Evolutionary conservation across 805 yeast genomes (phyloP).

Genomic region (Candida tallmaniae): DNA sequence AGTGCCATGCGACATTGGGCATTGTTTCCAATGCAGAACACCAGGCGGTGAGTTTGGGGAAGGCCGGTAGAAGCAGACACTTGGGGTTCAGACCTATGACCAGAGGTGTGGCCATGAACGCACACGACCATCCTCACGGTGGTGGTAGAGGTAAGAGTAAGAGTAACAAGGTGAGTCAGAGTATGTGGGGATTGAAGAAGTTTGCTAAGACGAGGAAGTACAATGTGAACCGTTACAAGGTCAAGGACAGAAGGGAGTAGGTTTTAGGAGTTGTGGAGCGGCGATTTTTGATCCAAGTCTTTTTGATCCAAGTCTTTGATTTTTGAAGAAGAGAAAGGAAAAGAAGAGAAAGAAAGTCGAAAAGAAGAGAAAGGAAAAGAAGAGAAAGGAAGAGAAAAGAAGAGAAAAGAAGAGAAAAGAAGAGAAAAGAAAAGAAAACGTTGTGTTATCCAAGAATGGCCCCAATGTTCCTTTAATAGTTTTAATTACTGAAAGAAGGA

Average conservation of each 20-base stretch:
- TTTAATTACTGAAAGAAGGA: too few species aligned
- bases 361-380: too few species aligned
- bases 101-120: conserved; percentile 98
- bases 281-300: too few species aligned
- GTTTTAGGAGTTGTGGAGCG: too few species aligned
- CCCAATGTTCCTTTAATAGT: too few species aligned
- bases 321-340: too few species aligned
- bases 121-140: conserved; percentile 97
- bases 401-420: too few species aligned
- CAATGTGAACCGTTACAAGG: conserved; percentile 75
- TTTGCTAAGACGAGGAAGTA: conserved; percentile 92
- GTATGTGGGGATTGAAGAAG: conserved; percentile 97
- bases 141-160: conserved; percentile 99
- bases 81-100: conserved; percentile 92
- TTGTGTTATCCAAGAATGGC: too few species aligned
- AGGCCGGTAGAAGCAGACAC: conserved; percentile 93
- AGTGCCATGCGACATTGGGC: conserved; percentile 92
- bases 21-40: conserved; percentile 90
- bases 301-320: too few species aligned
- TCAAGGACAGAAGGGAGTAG: conserved; percentile 65
- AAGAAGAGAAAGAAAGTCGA: too few species aligned
- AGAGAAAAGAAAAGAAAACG: too few species aligned
- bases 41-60: conserved; percentile 85
- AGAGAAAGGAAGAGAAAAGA: too few species aligned
- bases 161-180: conserved; percentile 89